Evolutionary conservation across 805 yeast genomes (phyloP).

Genomic region (Metschnikowia reukaufii): DNA sequence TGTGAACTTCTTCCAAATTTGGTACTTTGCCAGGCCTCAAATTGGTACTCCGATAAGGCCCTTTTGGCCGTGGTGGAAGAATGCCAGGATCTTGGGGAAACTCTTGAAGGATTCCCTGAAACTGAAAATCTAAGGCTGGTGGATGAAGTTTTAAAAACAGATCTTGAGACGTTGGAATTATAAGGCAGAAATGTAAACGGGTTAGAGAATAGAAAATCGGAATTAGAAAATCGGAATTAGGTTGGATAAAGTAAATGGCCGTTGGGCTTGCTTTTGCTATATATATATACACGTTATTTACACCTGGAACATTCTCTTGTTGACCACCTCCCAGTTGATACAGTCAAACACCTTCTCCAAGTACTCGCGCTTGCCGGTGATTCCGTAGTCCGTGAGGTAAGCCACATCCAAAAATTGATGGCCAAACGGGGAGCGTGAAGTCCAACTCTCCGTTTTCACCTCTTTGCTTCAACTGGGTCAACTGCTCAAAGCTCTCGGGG

Average conservation of each 20-base stretch:
- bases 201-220: not conserved
- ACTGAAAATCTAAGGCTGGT: not conserved
- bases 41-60: slow-evolving; percentile 37
- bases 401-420: slow-evolving; percentile 84
- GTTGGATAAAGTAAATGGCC: no score
- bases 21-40: slow-evolving; percentile 33
- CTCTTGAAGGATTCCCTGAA: slow-evolving; percentile 2
- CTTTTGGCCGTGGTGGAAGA: slow-evolving; percentile 28
- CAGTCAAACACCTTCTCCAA: slow-evolving; percentile 73
- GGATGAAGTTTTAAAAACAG: slow-evolving; percentile 3
- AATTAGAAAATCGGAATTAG: no score
- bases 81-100: slow-evolving; percentile 26
- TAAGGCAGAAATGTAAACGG: no score
- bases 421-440: slow-evolving; percentile 74
- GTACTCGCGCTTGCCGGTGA: slow-evolving; percentile 68
- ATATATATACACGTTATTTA: slow-evolving; percentile 19
- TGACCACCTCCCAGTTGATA: slow-evolving; percentile 80
- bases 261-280: slow-evolving; percentile 7
- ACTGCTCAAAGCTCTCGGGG: slow-evolving; percentile 50
- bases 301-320: slow-evolving; percentile 47
- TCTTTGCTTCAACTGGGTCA: slow-evolving; percentile 43
- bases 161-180: not conserved
- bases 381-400: slow-evolving; percentile 82
- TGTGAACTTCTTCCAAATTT: slow-evolving; percentile 34
- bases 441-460: slow-evolving; percentile 48